These are phyloP conservation scores for Penicillium digitatum DNA, from an alignment of 2,329 filamentous ascomycete species.

Conservation along the genomic window DNA sequence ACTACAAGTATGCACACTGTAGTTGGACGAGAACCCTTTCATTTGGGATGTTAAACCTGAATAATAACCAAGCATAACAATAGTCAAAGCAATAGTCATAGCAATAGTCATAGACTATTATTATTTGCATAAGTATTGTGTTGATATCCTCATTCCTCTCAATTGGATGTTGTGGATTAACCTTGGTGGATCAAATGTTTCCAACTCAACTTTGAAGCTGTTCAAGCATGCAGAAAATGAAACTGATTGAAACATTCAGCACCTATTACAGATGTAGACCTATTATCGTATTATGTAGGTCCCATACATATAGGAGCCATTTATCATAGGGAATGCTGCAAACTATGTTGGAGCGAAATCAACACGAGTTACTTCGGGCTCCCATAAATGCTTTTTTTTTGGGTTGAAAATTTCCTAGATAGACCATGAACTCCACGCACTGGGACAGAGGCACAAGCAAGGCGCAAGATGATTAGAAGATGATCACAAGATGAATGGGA, in stretches of 20 bases:
- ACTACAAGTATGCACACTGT: background rate
- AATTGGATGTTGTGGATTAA: background rate
- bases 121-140: background rate
- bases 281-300: background rate
- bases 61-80: background rate
- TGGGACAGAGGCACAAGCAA: background rate
- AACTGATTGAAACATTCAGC: too few relatives aligned
- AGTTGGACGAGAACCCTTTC: too few relatives aligned
- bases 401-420: background rate
- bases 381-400: too few relatives aligned
- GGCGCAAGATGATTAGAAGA: background rate
- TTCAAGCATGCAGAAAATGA: background rate
- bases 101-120: too few relatives aligned
- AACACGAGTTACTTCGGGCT: background rate
- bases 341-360: background rate
- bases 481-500: background rate
- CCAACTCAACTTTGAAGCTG: too few relatives aligned
- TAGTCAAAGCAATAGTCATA: too few relatives aligned
- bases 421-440: background rate
- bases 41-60: background rate
- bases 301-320: background rate
- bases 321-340: background rate
- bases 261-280: too few relatives aligned
- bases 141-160: background rate
- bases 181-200: too few relatives aligned